Base-by-base conservation (phyloP, 768 basidiomycete genomes). In the Kwoniella dejecticola region DNA sequence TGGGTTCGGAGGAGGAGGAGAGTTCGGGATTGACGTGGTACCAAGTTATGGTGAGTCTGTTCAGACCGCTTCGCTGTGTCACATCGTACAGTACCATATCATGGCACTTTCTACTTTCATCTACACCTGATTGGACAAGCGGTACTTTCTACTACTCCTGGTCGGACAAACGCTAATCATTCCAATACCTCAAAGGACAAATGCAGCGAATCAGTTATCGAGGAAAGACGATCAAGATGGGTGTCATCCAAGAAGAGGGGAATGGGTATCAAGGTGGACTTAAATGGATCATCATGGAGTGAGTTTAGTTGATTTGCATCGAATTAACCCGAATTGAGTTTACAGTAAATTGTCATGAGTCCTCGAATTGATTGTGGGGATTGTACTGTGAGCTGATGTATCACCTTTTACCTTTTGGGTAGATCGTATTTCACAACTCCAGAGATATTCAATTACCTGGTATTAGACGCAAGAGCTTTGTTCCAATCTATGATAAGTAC, bases 351-450 rank as follows among this genome's bases (percentile, higher is more conserved):
- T 50, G 3, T 19, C 38, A 38, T 44, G 21, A 8, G 42, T n/a
- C n/a, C n/a, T n/a, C n/a, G n/a, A n/a, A n/a, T n/a, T n/a, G n/a
- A n/a, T n/a, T n/a, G n/a, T n/a, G n/a, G n/a, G n/a, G n/a, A n/a
- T n/a, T n/a, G n/a, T n/a, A n/a, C n/a, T n/a, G n/a, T n/a, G n/a
- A n/a, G n/a, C n/a, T n/a, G n/a, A n/a, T n/a, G 21, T 21, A 44
- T 44, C 10, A 44, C 19, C 11, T 11, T 47, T 17, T 26, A 21
- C 27, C 33, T 38, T 3, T n/a, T n/a, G n/a, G n/a, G n/a, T 21
- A 61, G 60, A 26, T 17, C 42, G 4, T 53, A 53, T 42, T 38
- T 53, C 38, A 30, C 50, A 41, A 53, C 31, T n/a, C 60, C 52
- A 19, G 23, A n/a, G 19, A 40, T 61, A 26, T 36, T 61, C 26